Percentiles rank a stretch among this genome's conserved stretches.
These are phyloP conservation scores for Phytophthora multivora DNA, from an alignment of 352 stramenopile species.

Conservation along the genomic window DNA sequence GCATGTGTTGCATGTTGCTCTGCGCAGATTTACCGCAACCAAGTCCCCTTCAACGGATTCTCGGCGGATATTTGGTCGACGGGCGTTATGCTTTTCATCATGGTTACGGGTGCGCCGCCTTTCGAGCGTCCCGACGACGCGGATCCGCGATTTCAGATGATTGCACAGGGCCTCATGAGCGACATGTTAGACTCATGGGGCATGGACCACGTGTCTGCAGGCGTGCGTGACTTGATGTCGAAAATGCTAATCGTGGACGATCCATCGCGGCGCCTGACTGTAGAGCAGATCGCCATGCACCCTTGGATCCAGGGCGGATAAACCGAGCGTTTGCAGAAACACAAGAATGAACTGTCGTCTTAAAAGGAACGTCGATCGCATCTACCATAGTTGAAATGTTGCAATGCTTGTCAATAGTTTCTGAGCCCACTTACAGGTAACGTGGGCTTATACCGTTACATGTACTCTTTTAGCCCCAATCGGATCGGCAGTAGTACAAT, in stretches of 20 bases:
- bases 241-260: slow-evolving; percentile 88
- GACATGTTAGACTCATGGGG: slow-evolving; percentile 90
- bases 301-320: slow-evolving; percentile 81
- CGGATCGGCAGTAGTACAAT: slow-evolving; percentile 49
- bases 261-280: slow-evolving; percentile 67
- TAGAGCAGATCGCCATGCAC: slow-evolving; percentile 86
- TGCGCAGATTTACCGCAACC: slow-evolving; percentile 85
- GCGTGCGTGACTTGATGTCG: slow-evolving; percentile 75
- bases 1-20: not conserved
- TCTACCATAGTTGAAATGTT: slow-evolving; percentile 26
- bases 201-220: slow-evolving; percentile 78
- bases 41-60: slow-evolving; percentile 91
- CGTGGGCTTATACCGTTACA: not conserved
- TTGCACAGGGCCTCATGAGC: slow-evolving; percentile 72
- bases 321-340: slow-evolving; percentile 7
- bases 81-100: slow-evolving; percentile 95
- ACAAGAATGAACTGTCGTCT: slow-evolving; percentile 38
- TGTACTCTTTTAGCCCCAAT: slow-evolving; percentile 63
- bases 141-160: slow-evolving; percentile 87
- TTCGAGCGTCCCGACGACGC: slow-evolving; percentile 88
- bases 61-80: slow-evolving; percentile 94
- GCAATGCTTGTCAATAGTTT: slow-evolving; percentile 19
- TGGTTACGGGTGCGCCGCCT: slow-evolving; percentile 92
- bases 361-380: slow-evolving; percentile 14
- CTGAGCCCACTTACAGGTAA: not conserved